Base-by-base conservation (phyloP, 176 grass and related monocot genomes). In the Triticum timopheevii region DNA sequence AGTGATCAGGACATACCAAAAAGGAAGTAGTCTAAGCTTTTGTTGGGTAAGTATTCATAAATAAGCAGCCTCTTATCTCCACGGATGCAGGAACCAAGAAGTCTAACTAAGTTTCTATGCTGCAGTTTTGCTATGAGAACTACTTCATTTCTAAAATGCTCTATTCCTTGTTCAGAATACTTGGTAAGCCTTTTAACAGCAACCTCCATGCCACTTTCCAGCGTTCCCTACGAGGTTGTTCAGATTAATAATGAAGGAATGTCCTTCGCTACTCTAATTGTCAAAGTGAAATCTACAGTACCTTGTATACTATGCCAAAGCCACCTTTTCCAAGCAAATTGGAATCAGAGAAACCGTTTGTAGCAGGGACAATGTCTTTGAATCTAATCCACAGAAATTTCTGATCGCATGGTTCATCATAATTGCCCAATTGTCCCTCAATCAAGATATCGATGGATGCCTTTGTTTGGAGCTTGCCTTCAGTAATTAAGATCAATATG, bases 261-360 rank as follows among this genome's bases (percentile, higher is more conserved):
- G 34, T 34, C 34, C 34, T 34, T 34, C 49, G 17, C 49, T 17
- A 54, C 15, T 54, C 13, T 54, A 54, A 54, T 54, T 16, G 49
- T 17, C 49, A 54, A 54, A 54, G 49, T 5, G 38, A 39, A 39
- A 39, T 39, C 34, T 39, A 52, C 2, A 0, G 78, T 88, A 93
- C 89, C 92, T 86, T 88, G 71, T 91, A 91, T 40, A 93, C 86
- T 4, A 65, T 80, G 35, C 89, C 89, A 3, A 90, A 93, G 4
- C 91, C 87, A 2, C 91, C 84, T 82, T 85, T 40, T 66, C 91
- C 87, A 23, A 93, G 86, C 61, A 90, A 73, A 9, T 90, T 90
- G 13, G 10, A 20, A 17, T 38, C 35, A 1, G 87, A 90, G 62
- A 93, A 93, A 86, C 90, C 87, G 28, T 81, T 47, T 65, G 91